Conservation (phyloP, 371 early-diverging fungal species). For the Lichtheimia ornata region DNA sequence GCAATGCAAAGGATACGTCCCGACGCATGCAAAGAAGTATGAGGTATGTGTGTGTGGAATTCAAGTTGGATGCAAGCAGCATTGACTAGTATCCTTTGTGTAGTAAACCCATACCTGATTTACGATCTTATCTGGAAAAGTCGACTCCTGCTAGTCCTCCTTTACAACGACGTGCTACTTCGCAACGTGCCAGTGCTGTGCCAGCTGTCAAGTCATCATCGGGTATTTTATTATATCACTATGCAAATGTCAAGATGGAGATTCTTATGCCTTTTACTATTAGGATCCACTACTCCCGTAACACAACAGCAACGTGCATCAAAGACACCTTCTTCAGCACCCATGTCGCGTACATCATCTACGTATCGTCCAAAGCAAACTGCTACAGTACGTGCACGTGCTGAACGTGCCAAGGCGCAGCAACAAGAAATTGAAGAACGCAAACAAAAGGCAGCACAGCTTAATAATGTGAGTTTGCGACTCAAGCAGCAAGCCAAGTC, state of each 20-base stretch:
- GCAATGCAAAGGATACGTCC: not conserved
- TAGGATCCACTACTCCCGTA: conserved; percentile 1
- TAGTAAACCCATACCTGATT: conserved; percentile 23
- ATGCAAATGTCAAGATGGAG: too few relatives aligned
- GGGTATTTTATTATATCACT: too few relatives aligned
- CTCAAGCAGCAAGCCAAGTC: conserved; percentile 37
- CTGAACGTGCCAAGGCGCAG: conserved; percentile 39
- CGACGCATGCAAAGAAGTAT: conserved; percentile 9
- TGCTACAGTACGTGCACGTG: conserved; percentile 46
- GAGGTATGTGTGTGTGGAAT: conserved; percentile 1
- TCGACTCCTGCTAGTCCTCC: conserved; percentile 1
- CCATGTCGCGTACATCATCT: conserved; percentile 14
- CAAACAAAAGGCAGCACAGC: conserved; percentile 22
- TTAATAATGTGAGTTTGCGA: conserved; percentile 17
- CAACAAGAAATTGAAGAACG: conserved; percentile 31
- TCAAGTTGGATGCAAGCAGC: not conserved
- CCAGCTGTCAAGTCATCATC: conserved; percentile 17
- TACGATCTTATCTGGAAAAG: conserved; percentile 23
- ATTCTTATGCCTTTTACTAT: too few relatives aligned
- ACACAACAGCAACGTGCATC: conserved; percentile 7
- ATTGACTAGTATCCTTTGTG: not conserved
- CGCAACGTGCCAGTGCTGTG: conserved; percentile 9
- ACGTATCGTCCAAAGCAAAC: conserved; percentile 32
- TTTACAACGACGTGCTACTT: conserved; percentile 3
- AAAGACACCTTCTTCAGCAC: conserved; percentile 8